phyloP scores from a whole-genome alignment of 2,329 filamentous ascomycete species.

The Gyromitra esculenta region DNA sequence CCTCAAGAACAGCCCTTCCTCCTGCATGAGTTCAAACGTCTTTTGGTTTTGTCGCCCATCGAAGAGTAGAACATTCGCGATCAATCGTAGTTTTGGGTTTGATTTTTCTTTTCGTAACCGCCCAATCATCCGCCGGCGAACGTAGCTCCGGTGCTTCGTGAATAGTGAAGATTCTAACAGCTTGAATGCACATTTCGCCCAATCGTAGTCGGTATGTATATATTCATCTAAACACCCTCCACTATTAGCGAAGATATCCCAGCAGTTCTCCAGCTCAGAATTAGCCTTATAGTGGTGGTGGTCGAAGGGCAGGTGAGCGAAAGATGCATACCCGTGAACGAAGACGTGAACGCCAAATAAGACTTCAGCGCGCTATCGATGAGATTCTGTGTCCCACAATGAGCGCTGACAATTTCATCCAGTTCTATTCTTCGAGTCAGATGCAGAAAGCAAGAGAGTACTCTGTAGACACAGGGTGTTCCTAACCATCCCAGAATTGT shows the following conservation, averaged over 20 bases:
- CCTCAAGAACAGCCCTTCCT: slow-evolving; percentile 82
- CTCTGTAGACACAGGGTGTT: slow-evolving; percentile 39
- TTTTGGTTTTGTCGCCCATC: slow-evolving; percentile 82
- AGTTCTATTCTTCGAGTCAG: slow-evolving; percentile 66
- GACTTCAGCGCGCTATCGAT: slow-evolving; percentile 87
- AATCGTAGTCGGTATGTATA: slow-evolving; percentile 78
- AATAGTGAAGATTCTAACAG: slow-evolving; percentile 82
- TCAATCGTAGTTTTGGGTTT: slow-evolving; percentile 78
- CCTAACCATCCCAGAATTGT: slow-evolving; percentile 87
- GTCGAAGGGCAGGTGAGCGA: slow-evolving; percentile 35
- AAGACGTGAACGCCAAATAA: slow-evolving; percentile 81
- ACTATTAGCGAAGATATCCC: slow-evolving; percentile 6
- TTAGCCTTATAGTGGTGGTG: slow-evolving; percentile 30
- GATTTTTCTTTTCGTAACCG: slow-evolving; percentile 74
- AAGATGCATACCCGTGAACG: slow-evolving; percentile 62
- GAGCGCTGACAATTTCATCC: slow-evolving; percentile 70
- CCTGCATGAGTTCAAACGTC: slow-evolving; percentile 86
- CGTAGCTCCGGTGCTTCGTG: slow-evolving; percentile 78
- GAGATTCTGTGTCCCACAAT: slow-evolving; percentile 70
- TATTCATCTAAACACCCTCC: slow-evolving; percentile 68
- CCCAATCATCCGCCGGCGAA: slow-evolving; percentile 91
- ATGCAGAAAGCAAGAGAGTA: slow-evolving; percentile 4
- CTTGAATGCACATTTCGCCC: slow-evolving; percentile 80
- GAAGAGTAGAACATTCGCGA: slow-evolving; percentile 83
- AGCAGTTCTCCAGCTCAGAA: background rate